Percentiles rank a stretch among this genome's conserved stretches.
These are phyloP conservation scores for Pythium angustatum DNA, from an alignment of 352 stramenopile genomes.

Conservation along the genomic window DNA sequence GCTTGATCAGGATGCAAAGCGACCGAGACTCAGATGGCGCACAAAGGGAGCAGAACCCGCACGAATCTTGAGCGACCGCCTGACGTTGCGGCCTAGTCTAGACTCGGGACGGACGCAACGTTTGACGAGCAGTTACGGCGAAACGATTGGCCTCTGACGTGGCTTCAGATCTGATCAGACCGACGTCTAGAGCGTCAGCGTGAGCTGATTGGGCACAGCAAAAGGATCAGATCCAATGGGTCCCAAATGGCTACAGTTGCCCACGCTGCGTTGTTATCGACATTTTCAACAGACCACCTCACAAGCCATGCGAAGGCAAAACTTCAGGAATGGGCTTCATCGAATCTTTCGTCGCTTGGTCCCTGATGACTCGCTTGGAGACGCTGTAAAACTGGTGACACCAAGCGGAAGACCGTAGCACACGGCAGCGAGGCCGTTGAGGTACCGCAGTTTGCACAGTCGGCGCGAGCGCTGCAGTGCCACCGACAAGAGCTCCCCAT, in stretches of 20 bases:
- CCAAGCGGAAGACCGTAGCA: slow-evolving; percentile 93
- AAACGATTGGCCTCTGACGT: slow-evolving; percentile 22
- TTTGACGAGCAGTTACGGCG: slow-evolving; percentile 25
- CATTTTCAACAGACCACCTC: neutral
- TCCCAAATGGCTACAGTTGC: slow-evolving; percentile 19
- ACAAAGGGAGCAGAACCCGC: slow-evolving; percentile 2
- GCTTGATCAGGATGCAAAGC: no score
- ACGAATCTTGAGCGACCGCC: slow-evolving; percentile 15
- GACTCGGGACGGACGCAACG: slow-evolving; percentile 21
- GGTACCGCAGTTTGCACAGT: slow-evolving; percentile 93
- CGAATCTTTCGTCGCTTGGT: slow-evolving; percentile 18
- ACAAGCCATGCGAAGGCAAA: no score
- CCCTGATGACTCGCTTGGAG: neutral
- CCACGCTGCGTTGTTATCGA: neutral
- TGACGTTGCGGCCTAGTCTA: slow-evolving; percentile 19
- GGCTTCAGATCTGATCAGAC: slow-evolving; percentile 28
- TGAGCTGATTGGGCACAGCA: slow-evolving; percentile 3
- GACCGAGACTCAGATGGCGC: slow-evolving; percentile 1
- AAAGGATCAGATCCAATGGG: slow-evolving; percentile 10
- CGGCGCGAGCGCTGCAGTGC: slow-evolving; percentile 45
- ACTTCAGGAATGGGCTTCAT: no score
- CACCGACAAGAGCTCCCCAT: slow-evolving; percentile 2
- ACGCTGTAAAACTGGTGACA: slow-evolving; percentile 16
- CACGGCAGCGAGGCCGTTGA: slow-evolving; percentile 95
- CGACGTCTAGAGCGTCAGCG: slow-evolving; percentile 23